These are phyloP conservation scores for Myrica gale DNA, from an alignment of 306 rosid genomes.

Conservation along the genomic window DNA sequence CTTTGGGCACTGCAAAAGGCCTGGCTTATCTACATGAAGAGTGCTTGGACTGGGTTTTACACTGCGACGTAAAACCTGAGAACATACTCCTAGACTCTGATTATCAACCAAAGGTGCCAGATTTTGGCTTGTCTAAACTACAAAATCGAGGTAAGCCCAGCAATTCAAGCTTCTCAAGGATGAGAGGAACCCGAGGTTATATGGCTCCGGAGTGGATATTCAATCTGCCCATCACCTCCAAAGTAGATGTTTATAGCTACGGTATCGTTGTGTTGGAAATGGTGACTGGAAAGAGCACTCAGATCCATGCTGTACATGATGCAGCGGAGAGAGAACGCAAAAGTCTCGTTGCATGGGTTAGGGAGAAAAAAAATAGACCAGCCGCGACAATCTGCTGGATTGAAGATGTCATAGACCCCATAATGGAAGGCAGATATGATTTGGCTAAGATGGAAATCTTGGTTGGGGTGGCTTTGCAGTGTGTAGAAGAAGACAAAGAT, in stretches of 20 bases:
- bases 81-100: not conserved
- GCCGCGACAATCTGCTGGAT: not conserved
- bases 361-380: not conserved
- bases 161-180: not conserved
- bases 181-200: constrained; percentile 1
- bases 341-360: constrained; percentile 24
- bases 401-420: constrained; percentile 1
- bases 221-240: not conserved
- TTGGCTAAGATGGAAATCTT: not conserved
- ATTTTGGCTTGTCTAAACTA: constrained; percentile 34
- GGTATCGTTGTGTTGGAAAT: not conserved
- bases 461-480: constrained; percentile 19
- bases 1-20: constrained; percentile 28
- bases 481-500: constrained; percentile 16
- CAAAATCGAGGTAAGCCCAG: not conserved
- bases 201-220: not conserved
- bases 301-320: not conserved
- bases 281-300: not conserved
- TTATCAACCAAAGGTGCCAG: not conserved
- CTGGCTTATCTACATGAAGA: constrained; percentile 16
- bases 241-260: not conserved
- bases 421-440: not conserved
- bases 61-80: not conserved
- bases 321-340: not conserved
- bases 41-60: constrained; percentile 1